These are phyloP conservation scores for Solanum neorickii DNA, from an alignment of 257 asterid genomes.

Conservation along the genomic window DNA sequence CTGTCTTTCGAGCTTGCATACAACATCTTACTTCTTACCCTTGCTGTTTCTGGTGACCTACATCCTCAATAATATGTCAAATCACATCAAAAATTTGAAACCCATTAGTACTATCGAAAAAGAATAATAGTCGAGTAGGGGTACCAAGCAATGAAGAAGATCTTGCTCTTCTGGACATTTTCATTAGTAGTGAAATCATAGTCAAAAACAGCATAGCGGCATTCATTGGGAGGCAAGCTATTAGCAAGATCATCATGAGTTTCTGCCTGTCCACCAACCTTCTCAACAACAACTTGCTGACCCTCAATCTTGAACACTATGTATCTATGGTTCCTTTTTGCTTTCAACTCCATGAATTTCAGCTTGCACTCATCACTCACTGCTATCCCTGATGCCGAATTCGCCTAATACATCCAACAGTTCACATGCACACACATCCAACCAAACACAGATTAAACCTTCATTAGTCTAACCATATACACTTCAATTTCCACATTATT, in stretches of 20 bases:
- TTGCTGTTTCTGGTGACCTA: slow-evolving; percentile 62
- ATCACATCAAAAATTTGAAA: background rate
- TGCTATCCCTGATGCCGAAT: slow-evolving; percentile 56
- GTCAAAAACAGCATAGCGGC: slow-evolving; percentile 62
- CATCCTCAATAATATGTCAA: background rate
- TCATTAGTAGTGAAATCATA: slow-evolving; percentile 60
- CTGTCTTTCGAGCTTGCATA: slow-evolving; percentile 61
- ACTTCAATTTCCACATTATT: background rate
- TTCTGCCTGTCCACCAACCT: slow-evolving; percentile 30
- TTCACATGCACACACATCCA: background rate
- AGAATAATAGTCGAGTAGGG: background rate
- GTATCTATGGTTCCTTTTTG: slow-evolving; percentile 46
- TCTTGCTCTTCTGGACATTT: slow-evolving; percentile 64
- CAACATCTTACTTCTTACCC: slow-evolving; percentile 62
- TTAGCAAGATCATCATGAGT: slow-evolving; percentile 37
- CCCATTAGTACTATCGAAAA: background rate
- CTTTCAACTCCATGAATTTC: slow-evolving; percentile 53
- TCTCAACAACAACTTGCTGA: slow-evolving; percentile 46
- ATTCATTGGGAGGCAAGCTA: slow-evolving; percentile 41
- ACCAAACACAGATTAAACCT: background rate
- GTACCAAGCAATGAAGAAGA: slow-evolving; percentile 58
- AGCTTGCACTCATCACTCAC: slow-evolving; percentile 68
- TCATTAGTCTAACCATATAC: background rate
- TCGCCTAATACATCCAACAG: slow-evolving; percentile 27
- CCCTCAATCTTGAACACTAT: slow-evolving; percentile 52